phyloP scores from a whole-genome alignment of 2,329 filamentous ascomycete species.

The Fusarium chaquense region DNA sequence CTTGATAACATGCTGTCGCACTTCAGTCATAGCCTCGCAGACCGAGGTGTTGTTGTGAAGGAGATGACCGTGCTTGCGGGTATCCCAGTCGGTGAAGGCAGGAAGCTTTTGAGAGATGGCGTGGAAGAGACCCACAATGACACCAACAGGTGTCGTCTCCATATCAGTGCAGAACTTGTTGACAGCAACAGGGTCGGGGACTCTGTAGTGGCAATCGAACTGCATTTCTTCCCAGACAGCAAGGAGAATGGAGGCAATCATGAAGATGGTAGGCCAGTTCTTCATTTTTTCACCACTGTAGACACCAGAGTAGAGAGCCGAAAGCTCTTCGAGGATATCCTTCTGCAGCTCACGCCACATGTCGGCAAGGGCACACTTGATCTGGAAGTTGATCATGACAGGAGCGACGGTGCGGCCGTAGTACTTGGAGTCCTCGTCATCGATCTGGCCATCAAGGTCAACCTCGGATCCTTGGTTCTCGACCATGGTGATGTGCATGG shows the following conservation, averaged over 20 bases:
- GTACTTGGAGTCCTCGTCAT: constrained; percentile 87
- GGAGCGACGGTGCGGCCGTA: constrained; percentile 91
- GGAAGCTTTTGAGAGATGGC: constrained; percentile 98
- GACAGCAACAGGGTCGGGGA: constrained; percentile 84
- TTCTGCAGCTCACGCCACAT: constrained; percentile 99
- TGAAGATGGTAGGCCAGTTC: constrained; percentile 99
- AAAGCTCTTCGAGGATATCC: constrained; percentile 94
- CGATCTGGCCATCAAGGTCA: constrained; percentile 82
- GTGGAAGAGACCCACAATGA: constrained; percentile 96
- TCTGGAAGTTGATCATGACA: constrained; percentile 99
- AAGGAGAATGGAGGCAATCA: constrained; percentile 91
- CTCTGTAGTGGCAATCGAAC: constrained; percentile 96
- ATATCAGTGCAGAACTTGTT: constrained; percentile 97
- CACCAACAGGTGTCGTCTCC: constrained; percentile 94
- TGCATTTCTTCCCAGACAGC: constrained; percentile 99
- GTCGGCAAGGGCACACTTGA: constrained; percentile 95
- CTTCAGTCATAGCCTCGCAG: constrained; percentile 96
- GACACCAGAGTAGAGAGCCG: constrained; percentile 92
- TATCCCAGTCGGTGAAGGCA: constrained; percentile 94
- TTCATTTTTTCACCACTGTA: constrained; percentile 98
- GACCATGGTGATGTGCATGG: constrained; percentile 92
- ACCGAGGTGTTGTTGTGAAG: constrained; percentile 92
- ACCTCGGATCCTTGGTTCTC: constrained; percentile 88
- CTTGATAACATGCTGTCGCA: constrained; percentile 90
- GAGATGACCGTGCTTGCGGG: constrained; percentile 87